These are phyloP conservation scores for Rubroboletus satanas DNA, from an alignment of 768 basidiomycete species.

Conservation along the genomic window DNA sequence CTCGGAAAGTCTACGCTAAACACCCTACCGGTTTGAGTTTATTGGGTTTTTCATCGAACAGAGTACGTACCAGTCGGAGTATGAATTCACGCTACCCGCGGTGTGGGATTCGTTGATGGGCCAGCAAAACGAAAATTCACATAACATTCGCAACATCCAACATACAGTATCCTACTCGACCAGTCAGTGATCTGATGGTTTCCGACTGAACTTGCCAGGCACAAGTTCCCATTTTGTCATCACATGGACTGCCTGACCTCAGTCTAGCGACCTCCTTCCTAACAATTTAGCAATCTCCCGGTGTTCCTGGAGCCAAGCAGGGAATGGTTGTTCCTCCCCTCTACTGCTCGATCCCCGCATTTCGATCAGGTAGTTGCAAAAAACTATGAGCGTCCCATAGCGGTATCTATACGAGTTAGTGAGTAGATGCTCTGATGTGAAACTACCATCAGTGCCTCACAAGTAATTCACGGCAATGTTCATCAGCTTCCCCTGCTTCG, in stretches of 20 bases:
- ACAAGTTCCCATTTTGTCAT: slow-evolving; percentile 2
- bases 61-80: not conserved
- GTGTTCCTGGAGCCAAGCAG: slow-evolving; percentile 77
- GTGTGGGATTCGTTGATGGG: not conserved
- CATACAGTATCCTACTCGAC: not conserved
- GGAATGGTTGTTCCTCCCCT: slow-evolving; percentile 53
- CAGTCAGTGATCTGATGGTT: not conserved
- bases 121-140: not conserved
- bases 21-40: too few species aligned
- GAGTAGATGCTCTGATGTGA: slow-evolving; percentile 6
- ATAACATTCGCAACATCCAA: not conserved
- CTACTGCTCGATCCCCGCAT: slow-evolving; percentile 38
- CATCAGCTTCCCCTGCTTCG: slow-evolving; percentile 72
- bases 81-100: not conserved
- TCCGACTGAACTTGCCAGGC: not conserved
- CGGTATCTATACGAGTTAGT: slow-evolving; percentile 51
- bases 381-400: slow-evolving; percentile 89
- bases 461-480: slow-evolving; percentile 86
- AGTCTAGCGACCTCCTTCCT: slow-evolving; percentile 67
- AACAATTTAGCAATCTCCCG: slow-evolving; percentile 80
- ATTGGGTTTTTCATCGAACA: not conserved
- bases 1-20: too few species aligned
- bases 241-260: slow-evolving; percentile 3
- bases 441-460: slow-evolving; percentile 37
- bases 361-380: slow-evolving; percentile 93